Conservation (phyloP, 805 yeast species). For the Candida nanaspora region DNA sequence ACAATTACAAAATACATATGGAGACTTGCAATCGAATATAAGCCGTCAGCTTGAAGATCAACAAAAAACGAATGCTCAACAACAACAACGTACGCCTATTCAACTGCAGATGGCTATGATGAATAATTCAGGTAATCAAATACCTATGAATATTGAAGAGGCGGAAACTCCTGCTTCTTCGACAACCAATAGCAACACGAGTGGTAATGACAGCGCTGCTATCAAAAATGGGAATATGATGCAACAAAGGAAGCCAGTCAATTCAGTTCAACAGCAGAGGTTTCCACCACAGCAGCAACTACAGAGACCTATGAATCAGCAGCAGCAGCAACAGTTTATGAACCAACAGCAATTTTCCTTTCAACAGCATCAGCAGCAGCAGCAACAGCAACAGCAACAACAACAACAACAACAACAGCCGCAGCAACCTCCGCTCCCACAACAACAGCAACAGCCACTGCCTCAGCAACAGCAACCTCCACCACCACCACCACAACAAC, state of each 20-base stretch:
- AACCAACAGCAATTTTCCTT: slow-evolving; percentile 1
- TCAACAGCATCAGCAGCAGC: background rate
- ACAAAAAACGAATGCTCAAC: background rate
- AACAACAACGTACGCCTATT: background rate
- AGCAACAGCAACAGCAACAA: slow-evolving; percentile 6
- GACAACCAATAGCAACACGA: too few species aligned
- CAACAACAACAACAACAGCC: slow-evolving; percentile 5
- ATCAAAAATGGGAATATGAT: background rate
- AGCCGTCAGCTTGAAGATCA: slow-evolving; percentile 15
- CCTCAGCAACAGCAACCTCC: slow-evolving; percentile 5
- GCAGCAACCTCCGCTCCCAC: slow-evolving; percentile 5
- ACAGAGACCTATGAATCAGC: background rate
- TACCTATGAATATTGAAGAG: slow-evolving; percentile 1
- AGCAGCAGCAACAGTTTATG: background rate
- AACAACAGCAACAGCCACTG: slow-evolving; percentile 4
- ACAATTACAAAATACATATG: slow-evolving; percentile 24
- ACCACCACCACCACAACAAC: slow-evolving; percentile 7
- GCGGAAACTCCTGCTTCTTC: too few species aligned
- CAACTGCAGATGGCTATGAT: background rate
- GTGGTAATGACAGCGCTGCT: background rate
- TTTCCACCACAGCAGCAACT: background rate
- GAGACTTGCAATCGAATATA: slow-evolving; percentile 18
- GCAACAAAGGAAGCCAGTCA: background rate
- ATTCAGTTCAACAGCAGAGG: background rate
- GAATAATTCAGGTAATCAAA: background rate